A percentile compares a stretch with the other conserved stretches of the same genome.
phyloP scores from a whole-genome alignment of 2,329 filamentous ascomycete species.

The Ilyonectria destructans region DNA sequence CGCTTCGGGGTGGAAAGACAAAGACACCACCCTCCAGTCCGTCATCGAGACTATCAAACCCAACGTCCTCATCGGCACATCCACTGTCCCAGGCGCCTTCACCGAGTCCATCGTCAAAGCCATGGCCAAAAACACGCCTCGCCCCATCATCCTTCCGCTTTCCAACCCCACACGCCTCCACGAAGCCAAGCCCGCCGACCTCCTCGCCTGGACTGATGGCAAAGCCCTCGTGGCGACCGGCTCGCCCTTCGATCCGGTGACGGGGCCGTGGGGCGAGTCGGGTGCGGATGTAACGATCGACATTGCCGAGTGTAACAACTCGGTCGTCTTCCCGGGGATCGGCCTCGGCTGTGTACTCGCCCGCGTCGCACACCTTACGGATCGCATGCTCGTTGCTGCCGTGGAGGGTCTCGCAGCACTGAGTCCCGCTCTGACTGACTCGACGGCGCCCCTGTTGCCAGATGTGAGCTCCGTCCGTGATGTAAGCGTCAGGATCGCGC shows the following conservation, averaged over 20 bases:
- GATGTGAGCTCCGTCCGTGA: slow-evolving; percentile 82
- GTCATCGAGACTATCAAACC: slow-evolving; percentile 82
- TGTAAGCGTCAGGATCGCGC: slow-evolving; percentile 85
- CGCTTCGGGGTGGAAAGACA: slow-evolving; percentile 74
- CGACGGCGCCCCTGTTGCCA: slow-evolving; percentile 79
- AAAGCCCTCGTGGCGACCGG: slow-evolving; percentile 87
- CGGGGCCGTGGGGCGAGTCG: slow-evolving; percentile 68
- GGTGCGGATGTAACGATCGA: slow-evolving; percentile 63
- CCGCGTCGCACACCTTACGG: slow-evolving; percentile 77
- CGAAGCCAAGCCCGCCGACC: slow-evolving; percentile 84
- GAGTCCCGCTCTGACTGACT: slow-evolving; percentile 78
- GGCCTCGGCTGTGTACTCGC: slow-evolving; percentile 84
- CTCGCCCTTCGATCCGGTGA: slow-evolving; percentile 84
- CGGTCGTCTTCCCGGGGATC: slow-evolving; percentile 88
- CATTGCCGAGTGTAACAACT: slow-evolving; percentile 90
- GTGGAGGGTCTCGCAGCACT: slow-evolving; percentile 80
- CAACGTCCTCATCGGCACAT: slow-evolving; percentile 88
- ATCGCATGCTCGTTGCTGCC: slow-evolving; percentile 87
- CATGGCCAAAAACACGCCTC: slow-evolving; percentile 81
- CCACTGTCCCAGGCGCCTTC: slow-evolving; percentile 83
- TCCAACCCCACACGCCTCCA: slow-evolving; percentile 90
- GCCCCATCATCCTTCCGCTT: slow-evolving; percentile 86
- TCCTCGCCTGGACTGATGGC: slow-evolving; percentile 85
- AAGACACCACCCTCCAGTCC: slow-evolving; percentile 72
- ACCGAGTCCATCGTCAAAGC: slow-evolving; percentile 81